Conservation (phyloP, 1,284 basidiomycete genomes). For the Agaricales sp. region DNA sequence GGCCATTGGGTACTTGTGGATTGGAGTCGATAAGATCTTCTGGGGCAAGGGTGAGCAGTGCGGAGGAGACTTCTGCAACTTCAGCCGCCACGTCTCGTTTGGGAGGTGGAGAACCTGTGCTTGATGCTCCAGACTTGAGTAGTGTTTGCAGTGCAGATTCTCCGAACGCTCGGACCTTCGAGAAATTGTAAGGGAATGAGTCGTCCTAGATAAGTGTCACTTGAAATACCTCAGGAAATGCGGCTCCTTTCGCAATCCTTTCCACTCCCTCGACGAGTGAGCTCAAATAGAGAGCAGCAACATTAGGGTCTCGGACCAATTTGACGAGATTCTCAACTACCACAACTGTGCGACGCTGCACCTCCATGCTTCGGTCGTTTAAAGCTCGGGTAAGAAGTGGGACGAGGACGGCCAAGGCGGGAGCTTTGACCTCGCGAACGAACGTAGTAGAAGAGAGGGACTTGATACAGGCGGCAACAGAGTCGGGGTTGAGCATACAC, state of each 20-base stretch:
- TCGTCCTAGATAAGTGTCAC: slow-evolving; percentile 11
- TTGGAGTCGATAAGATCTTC: slow-evolving; percentile 32
- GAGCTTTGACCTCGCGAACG: slow-evolving; percentile 94
- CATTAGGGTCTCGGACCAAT: slow-evolving; percentile 86
- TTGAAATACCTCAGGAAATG: slow-evolving; percentile 82
- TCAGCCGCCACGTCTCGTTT: slow-evolving; percentile 61
- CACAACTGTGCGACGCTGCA: slow-evolving; percentile 81
- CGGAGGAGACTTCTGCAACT: slow-evolving; percentile 41
- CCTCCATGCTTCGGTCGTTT: slow-evolving; percentile 95
- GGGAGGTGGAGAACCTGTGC: slow-evolving; percentile 49
- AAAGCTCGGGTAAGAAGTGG: slow-evolving; percentile 88
- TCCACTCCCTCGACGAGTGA: slow-evolving; percentile 87
- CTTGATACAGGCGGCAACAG: slow-evolving; percentile 93
- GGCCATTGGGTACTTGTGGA: slow-evolving; percentile 33
- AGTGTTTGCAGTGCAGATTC: slow-evolving; percentile 73
- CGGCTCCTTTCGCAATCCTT: slow-evolving; percentile 84
- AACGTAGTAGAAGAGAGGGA: slow-evolving; percentile 91
- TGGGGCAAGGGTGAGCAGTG: slow-evolving; percentile 55
- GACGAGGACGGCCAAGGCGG: slow-evolving; percentile 92
- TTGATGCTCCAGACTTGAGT: slow-evolving; percentile 72
- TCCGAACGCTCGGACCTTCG: slow-evolving; percentile 83
- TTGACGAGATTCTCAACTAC: slow-evolving; percentile 98
- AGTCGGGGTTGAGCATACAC: slow-evolving; percentile 87
- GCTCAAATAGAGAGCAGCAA: slow-evolving; percentile 87
- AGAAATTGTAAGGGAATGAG: slow-evolving; percentile 11